Conservation (phyloP, 352 stramenopile genomes). For the Phytophthora fragariaefolia region DNA sequence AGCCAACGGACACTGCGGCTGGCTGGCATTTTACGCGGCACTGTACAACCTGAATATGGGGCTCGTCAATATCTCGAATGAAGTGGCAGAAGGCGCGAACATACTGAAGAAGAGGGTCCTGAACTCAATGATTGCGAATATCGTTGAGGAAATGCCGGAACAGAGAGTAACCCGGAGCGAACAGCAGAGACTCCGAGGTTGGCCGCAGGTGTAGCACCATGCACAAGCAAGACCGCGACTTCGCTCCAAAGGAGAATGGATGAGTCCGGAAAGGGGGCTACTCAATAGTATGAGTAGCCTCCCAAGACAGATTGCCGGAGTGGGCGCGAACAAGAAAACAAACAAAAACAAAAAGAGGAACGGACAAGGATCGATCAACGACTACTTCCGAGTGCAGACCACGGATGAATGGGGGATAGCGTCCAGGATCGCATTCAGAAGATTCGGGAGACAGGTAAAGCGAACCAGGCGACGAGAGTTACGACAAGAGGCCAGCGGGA, state of each 20-base stretch:
- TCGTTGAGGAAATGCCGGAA: background rate
- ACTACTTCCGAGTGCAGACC: no score
- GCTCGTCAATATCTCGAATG: background rate
- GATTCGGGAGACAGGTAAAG: background rate
- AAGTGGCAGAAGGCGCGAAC: conserved; percentile 3
- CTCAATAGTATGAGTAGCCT: no score
- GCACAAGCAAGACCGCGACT: no score
- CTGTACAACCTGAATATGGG: background rate
- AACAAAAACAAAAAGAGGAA: no score
- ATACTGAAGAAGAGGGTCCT: background rate
- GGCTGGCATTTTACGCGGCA: conserved; percentile 3
- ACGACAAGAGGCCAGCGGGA: background rate
- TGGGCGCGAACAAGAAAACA: no score
- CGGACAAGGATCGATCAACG: no score
- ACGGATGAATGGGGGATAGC: no score
- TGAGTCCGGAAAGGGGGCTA: no score
- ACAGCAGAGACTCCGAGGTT: no score
- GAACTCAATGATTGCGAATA: conserved; percentile 5
- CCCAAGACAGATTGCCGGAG: no score
- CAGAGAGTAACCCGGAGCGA: background rate
- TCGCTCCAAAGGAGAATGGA: no score
- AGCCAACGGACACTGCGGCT: conserved; percentile 7
- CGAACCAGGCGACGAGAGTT: background rate
- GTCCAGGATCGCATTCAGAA: background rate
- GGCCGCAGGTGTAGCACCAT: no score